Evolutionary conservation across 805 yeast genomes (phyloP).

Genomic region (Candida nonsorbophila): DNA sequence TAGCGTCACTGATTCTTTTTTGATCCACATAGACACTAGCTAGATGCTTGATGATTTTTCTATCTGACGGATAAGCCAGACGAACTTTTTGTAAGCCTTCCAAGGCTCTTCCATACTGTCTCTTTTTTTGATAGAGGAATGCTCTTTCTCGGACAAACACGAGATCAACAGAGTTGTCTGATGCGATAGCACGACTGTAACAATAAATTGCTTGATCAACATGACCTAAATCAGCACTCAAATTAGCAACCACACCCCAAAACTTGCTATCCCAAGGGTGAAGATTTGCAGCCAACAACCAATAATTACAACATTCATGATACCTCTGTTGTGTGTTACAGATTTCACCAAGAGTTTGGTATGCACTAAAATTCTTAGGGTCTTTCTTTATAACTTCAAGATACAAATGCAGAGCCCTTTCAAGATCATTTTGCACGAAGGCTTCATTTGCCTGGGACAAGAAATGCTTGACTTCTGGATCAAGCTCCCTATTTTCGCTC

Average conservation of each 20-base stretch:
- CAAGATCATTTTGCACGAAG: constrained; percentile 60
- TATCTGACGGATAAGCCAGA: constrained; percentile 50
- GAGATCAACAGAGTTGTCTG: constrained; percentile 20
- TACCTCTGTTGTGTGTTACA: constrained; percentile 60
- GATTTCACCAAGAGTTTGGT: constrained; percentile 84
- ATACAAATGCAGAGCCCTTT: constrained; percentile 54
- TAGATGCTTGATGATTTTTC: constrained; percentile 53
- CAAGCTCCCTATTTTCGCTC: constrained; percentile 37
- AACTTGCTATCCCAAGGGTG: constrained; percentile 70
- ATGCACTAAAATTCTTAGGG: constrained; percentile 74
- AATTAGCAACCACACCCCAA: constrained; percentile 73
- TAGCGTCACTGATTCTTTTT: constrained; percentile 66
- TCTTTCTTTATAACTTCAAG: constrained; percentile 72
- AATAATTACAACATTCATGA: constrained; percentile 69
- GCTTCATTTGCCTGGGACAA: constrained; percentile 77
- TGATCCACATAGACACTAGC: constrained; percentile 50
- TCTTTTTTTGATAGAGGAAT: constrained; percentile 57
- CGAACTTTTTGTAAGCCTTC: constrained; percentile 65
- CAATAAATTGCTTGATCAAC: constrained; percentile 75
- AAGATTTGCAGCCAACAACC: constrained; percentile 79
- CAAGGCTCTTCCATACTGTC: constrained; percentile 64
- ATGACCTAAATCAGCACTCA: constrained; percentile 61
- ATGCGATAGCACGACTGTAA: constrained; percentile 39
- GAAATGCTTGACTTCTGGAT: constrained; percentile 67
- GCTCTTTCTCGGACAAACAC: constrained; percentile 63